Percentiles rank a stretch among this genome's conserved stretches.
phyloP scores from a whole-genome alignment of 2,329 filamentous ascomycete species.

The Aureobasidium sp. region DNA sequence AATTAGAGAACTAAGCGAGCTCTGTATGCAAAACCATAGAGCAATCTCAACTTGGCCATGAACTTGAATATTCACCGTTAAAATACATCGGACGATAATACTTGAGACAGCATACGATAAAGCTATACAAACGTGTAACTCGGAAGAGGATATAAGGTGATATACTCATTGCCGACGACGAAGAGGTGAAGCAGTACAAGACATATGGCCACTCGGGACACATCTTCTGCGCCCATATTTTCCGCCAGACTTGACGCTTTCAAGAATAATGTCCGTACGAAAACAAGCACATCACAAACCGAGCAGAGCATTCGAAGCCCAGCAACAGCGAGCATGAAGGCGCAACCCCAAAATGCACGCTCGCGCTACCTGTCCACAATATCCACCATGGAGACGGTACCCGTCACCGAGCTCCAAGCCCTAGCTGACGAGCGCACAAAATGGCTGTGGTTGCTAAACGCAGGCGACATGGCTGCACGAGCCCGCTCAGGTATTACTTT shows the following conservation, averaged over 20 bases:
- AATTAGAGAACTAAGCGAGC: not conserved
- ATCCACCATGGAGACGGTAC: not conserved
- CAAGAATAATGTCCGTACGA: not conserved
- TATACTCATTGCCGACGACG: not conserved
- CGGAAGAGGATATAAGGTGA: not conserved
- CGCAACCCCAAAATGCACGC: not conserved
- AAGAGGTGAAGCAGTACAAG: not conserved
- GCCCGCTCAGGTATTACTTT: not conserved
- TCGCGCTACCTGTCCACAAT: not conserved
- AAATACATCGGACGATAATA: too few relatives aligned
- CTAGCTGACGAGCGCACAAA: not conserved
- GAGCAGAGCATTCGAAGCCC: not conserved
- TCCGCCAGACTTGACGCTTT: not conserved
- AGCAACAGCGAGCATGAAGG: not conserved
- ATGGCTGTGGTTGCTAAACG: conserved; percentile 9
- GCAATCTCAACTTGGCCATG: too few relatives aligned
- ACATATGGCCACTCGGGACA: not conserved
- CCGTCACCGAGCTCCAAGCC: not conserved
- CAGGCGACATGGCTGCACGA: conserved; percentile 4
- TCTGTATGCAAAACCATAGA: too few relatives aligned
- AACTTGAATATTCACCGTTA: too few relatives aligned
- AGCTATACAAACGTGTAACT: not conserved
- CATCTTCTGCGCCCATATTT: not conserved
- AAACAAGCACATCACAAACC: not conserved
- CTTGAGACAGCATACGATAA: not conserved